Evolutionary conservation across 805 yeast species (phyloP).

Genomic region (Candida golubevii): DNA sequence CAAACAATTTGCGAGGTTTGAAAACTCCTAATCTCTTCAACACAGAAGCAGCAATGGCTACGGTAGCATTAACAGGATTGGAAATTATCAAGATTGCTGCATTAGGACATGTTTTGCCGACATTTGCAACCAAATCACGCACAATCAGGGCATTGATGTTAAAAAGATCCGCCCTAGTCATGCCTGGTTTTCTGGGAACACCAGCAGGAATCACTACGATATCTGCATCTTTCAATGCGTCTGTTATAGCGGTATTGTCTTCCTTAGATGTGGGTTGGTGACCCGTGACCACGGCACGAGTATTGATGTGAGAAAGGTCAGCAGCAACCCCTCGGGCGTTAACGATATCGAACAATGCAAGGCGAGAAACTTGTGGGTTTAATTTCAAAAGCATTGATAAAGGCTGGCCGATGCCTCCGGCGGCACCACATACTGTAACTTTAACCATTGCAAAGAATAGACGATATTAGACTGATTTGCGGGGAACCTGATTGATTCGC

Average conservation of each 20-base stretch:
- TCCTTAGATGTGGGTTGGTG: constrained; percentile 38
- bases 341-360: constrained; percentile 41
- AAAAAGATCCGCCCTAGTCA: constrained; percentile 46
- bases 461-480: not conserved
- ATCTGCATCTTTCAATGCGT: constrained; percentile 36
- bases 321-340: constrained; percentile 46
- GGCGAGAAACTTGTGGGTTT: constrained; percentile 35
- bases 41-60: constrained; percentile 46
- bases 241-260: constrained; percentile 33
- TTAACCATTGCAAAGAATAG: constrained; percentile 28
- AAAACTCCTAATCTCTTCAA: constrained; percentile 44
- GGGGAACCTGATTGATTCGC: not conserved
- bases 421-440: constrained; percentile 48
- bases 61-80: constrained; percentile 45
- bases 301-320: constrained; percentile 40
- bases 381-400: constrained; percentile 40
- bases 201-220: constrained; percentile 46
- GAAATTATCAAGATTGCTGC: constrained; percentile 44
- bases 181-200: constrained; percentile 46
- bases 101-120: constrained; percentile 36
- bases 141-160: constrained; percentile 44
- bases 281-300: constrained; percentile 38
- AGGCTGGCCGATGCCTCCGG: constrained; percentile 48
- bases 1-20: constrained; percentile 43
- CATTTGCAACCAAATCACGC: constrained; percentile 39